Base-by-base conservation (phyloP, 192 early-diverging fungal species). In the Phlyctochytrium planicorne region DNA sequence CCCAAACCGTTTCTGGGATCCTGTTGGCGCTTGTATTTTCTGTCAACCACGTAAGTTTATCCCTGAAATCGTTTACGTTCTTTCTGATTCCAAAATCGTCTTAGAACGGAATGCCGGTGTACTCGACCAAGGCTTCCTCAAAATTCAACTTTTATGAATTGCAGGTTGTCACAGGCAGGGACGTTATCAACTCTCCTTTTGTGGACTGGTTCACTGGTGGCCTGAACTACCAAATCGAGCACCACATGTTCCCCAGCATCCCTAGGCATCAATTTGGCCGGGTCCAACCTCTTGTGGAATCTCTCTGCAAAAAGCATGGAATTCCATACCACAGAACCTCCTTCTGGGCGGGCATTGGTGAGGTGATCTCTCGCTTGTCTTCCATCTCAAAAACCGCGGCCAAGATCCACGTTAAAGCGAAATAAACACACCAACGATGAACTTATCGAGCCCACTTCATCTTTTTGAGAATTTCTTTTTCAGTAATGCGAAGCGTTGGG, bases 211-310 rank as follows among this genome's bases (percentile, higher is more conserved):
- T 93, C 76, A 88, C 84, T 10, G 90, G 91, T 34, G 90, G 90
- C 55, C 78, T 91, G 60, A 92, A 92, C 84, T 90, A 81, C 80
- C 92, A 93, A 59, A 91, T 93, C 64, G 91, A 93, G 75, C 92
- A 93, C 80, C 92, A 93, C 71, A 84, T 91, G 71, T 93, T 93
- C 85, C 91, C 92, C 4, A 84, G 77, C 34, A 82, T 93, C 64
- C 91, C 91, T 14, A 84, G 91, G 34, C 89, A 93, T 74, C 80
- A 81, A 72, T 84, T 91, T 64, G 67, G 70, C 52, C 80, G 85
- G 71, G 75, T 88, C 24, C 80, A 85, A 60, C 85, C 82, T n/a
- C 77, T 82, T 32, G 81, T 93, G n/a, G 75, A 81, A 63, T 52
- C 68, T 2, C 63, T 93, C 2, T 91, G 89, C 80, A 82, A 82